Base-by-base conservation (phyloP, 2,329 filamentous ascomycete species). In the Pochonia chlamydosporia region DNA sequence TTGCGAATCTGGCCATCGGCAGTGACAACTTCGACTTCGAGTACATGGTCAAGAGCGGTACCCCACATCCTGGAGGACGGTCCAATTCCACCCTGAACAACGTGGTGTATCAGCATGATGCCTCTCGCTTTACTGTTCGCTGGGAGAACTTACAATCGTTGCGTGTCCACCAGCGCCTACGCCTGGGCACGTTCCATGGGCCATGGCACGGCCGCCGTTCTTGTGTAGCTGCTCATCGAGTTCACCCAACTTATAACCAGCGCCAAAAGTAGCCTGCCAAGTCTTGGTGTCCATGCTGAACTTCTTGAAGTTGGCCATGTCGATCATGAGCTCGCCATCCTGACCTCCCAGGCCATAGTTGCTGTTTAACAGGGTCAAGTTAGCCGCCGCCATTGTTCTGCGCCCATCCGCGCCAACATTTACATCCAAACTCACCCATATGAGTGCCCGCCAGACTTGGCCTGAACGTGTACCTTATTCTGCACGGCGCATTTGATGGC, bases 381-480 rank as follows among this genome's bases (percentile, higher is more conserved):
- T 16, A 33, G 39, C 25, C 44, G 20, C 24, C n/a, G 18, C 3
- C 1, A 3, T 51, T 2, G 53, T 35, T 37, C 9, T 9, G 7
- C 8, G 5, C 4, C 14, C 6, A 11, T 14, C 2, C 24, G 8
- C 8, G 0, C 7, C 1, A 4, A 36, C 6, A 11, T 14, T 2
- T 16, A 10, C 8, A 0, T 5, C 1, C 2, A 36, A n/a, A 50
- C 72, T 55, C 59, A 77, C 75, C 69, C 81, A 52, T 82, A 86
- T 0, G 79, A 84, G 56, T 85, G 82, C 0, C 82, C 82, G 4
- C 82, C 82, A 2, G 79, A 81, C 52, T 73, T 78, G 20, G 82
- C 75, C 57, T 84, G 80, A 0, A 85, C 78, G 52, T 77, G 75
- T 44, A 78, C 61, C 5, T 65, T 64, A 48, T 68, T 65, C 21